A percentile compares a stretch with the other conserved stretches of the same genome.
phyloP scores from a whole-genome alignment of 2,329 filamentous ascomycete genomes.

The Colletotrichum shisoi region DNA sequence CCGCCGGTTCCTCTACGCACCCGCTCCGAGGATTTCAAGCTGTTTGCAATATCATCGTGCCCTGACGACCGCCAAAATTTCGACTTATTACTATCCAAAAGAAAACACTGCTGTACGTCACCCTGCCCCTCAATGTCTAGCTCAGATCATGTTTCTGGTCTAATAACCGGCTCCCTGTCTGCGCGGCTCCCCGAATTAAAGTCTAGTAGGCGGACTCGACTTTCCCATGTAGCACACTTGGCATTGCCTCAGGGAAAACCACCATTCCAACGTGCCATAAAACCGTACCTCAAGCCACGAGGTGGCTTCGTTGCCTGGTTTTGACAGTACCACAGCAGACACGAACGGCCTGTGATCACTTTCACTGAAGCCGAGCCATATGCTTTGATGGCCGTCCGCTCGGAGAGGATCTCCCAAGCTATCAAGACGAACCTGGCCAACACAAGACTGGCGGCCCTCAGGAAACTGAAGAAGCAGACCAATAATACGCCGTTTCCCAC shows the following conservation, averaged over 20 bases:
- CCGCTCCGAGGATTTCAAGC: too few relatives aligned
- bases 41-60: too few relatives aligned
- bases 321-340: not conserved
- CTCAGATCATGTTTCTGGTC: too few relatives aligned
- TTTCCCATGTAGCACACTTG: conserved; percentile 4
- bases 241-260: conserved; percentile 3
- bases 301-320: not conserved
- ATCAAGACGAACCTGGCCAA: conserved; percentile 8
- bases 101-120: too few relatives aligned
- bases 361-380: conserved; percentile 1
- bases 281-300: not conserved
- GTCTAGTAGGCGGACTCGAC: conserved; percentile 4
- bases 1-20: too few relatives aligned
- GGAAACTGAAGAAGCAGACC: conserved; percentile 8
- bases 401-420: not conserved
- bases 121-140: too few relatives aligned
- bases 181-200: not conserved
- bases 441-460: not conserved
- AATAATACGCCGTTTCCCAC: not conserved
- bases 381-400: not conserved
- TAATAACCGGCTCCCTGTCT: too few relatives aligned
- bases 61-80: too few relatives aligned
- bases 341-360: not conserved
- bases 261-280: not conserved
- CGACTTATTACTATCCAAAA: too few relatives aligned